These are phyloP conservation scores for Pseudogymnoascus sp. DNA, from an alignment of 2,329 filamentous ascomycete species.

Conservation along the genomic window DNA sequence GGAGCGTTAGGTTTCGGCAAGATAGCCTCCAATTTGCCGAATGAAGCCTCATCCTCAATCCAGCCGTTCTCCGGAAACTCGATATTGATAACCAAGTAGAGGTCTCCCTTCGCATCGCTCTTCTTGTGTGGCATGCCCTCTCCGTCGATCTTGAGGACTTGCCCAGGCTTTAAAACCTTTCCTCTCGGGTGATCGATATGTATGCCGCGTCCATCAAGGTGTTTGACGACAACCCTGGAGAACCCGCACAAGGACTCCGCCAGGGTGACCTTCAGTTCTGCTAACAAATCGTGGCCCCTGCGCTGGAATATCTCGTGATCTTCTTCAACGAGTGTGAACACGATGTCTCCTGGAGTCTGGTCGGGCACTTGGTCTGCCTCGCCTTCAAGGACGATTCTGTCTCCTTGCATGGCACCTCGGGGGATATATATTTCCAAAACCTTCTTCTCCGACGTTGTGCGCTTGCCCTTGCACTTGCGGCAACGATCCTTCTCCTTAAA, in stretches of 20 bases:
- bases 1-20: constrained; percentile 55
- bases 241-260: constrained; percentile 83
- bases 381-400: constrained; percentile 81
- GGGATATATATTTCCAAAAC: constrained; percentile 95
- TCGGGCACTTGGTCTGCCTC: constrained; percentile 91
- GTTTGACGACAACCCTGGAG: constrained; percentile 79
- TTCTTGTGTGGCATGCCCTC: constrained; percentile 95
- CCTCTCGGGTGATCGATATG: constrained; percentile 70
- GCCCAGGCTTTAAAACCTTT: constrained; percentile 71
- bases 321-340: constrained; percentile 79
- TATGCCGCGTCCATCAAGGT: constrained; percentile 89
- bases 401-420: constrained; percentile 74
- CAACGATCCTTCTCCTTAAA: constrained; percentile 96
- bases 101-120: constrained; percentile 72
- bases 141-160: constrained; percentile 75
- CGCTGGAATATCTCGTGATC: constrained; percentile 75
- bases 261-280: constrained; percentile 71
- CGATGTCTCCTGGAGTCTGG: constrained; percentile 82
- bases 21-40: constrained; percentile 63
- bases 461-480: constrained; percentile 96
- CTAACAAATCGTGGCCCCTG: constrained; percentile 74
- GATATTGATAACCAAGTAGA: constrained; percentile 79
- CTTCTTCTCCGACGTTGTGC: constrained; percentile 81
- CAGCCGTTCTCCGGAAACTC: constrained; percentile 84
- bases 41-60: constrained; percentile 61